Percentiles rank a stretch among this genome's conserved stretches.
phyloP scores from a whole-genome alignment of 2,329 filamentous ascomycete genomes.

The Magnaporthiopsis incrustans region DNA sequence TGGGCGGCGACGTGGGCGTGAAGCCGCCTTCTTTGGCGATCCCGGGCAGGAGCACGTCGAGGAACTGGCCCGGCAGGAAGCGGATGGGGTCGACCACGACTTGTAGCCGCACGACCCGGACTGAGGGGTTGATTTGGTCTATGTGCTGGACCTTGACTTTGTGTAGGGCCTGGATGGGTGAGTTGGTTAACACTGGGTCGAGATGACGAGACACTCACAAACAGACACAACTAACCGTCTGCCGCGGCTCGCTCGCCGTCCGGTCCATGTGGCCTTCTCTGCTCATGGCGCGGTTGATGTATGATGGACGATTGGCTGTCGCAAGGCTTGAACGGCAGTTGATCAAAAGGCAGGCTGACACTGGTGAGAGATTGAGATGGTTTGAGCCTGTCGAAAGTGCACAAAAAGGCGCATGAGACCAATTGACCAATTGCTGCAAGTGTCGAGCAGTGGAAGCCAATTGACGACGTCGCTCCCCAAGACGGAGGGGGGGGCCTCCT shows the following conservation, averaged over 20 bases:
- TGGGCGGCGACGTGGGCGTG: slow-evolving; percentile 67
- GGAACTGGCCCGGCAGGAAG: slow-evolving; percentile 81
- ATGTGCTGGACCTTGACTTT: slow-evolving; percentile 53
- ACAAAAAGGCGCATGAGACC: too few species aligned
- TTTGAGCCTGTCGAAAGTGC: too few species aligned
- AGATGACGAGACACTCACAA: not conserved
- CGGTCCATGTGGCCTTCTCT: slow-evolving; percentile 55
- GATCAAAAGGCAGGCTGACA: too few species aligned
- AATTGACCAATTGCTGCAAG: too few species aligned
- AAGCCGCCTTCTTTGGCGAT: slow-evolving; percentile 35
- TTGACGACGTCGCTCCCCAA: too few species aligned
- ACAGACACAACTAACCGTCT: slow-evolving; percentile 33
- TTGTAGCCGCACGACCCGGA: slow-evolving; percentile 59
- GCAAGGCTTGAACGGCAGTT: too few species aligned
- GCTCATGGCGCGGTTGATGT: slow-evolving; percentile 1
- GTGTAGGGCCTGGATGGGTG: slow-evolving; percentile 40
- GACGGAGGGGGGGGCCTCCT: too few species aligned
- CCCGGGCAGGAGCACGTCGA: slow-evolving; percentile 70
- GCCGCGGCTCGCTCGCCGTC: slow-evolving; percentile 66
- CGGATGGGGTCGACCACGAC: slow-evolving; percentile 24
- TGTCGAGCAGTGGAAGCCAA: too few species aligned
- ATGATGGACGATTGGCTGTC: too few species aligned
- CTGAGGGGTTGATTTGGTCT: slow-evolving; percentile 54
- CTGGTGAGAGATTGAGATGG: too few species aligned
- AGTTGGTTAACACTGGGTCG: slow-evolving; percentile 1